phyloP scores from a whole-genome alignment of 148 eudicot species.

The Tetragonia tetragonoides region DNA sequence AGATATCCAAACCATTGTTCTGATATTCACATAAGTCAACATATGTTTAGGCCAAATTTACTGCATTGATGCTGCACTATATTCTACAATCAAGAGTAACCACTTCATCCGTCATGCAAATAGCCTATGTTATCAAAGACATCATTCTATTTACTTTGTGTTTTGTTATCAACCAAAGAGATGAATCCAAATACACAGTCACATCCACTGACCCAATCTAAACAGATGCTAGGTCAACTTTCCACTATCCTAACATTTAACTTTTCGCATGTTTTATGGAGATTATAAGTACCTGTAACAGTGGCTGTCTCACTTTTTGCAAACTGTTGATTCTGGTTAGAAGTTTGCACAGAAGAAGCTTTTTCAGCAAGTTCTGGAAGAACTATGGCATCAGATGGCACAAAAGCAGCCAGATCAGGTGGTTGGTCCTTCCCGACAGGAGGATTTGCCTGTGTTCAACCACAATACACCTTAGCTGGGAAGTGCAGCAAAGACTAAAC shows the following conservation, averaged over 20 bases:
- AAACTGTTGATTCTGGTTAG: constrained; percentile 30
- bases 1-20: too few relatives aligned
- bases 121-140: not conserved
- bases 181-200: not conserved
- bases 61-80: too few relatives aligned
- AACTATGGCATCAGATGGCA: constrained; percentile 61
- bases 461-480: constrained; percentile 9
- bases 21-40: too few relatives aligned
- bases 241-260: too few relatives aligned
- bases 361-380: constrained; percentile 42
- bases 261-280: not conserved
- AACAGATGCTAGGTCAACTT: not conserved
- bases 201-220: constrained; percentile 3
- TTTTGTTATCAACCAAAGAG: not conserved
- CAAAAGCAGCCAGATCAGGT: constrained; percentile 84
- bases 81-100: not conserved
- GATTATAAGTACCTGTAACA: constrained; percentile 39
- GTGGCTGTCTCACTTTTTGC: constrained; percentile 31
- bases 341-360: constrained; percentile 35
- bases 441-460: constrained; percentile 64
- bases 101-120: not conserved
- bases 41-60: too few relatives aligned
- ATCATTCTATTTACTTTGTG: not conserved
- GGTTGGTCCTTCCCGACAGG: constrained; percentile 92
- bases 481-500: not conserved